phyloP scores from a whole-genome alignment of 2,329 filamentous ascomycete species.

The Cercospora janseana region DNA sequence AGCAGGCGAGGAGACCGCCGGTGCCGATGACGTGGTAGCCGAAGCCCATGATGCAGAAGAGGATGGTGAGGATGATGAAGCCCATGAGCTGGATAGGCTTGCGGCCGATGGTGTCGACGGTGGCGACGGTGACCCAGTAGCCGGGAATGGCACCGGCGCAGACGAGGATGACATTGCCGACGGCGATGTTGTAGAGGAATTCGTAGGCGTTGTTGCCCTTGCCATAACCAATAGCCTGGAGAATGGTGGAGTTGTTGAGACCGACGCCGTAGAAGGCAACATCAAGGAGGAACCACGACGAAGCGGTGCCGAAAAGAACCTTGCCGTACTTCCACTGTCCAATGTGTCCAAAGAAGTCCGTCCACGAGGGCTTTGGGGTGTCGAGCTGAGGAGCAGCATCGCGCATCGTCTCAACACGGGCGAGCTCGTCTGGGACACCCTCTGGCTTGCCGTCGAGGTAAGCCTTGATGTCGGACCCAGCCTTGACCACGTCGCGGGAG shows the following conservation, averaged over 20 bases:
- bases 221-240: constrained; percentile 69
- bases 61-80: constrained; percentile 48
- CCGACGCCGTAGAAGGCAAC: constrained; percentile 59
- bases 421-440: constrained; percentile 64
- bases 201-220: constrained; percentile 64
- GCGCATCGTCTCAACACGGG: constrained; percentile 58
- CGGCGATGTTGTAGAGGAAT: constrained; percentile 68
- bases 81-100: constrained; percentile 70
- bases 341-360: constrained; percentile 71
- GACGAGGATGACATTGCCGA: constrained; percentile 76
- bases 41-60: constrained; percentile 53
- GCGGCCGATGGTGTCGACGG: constrained; percentile 70
- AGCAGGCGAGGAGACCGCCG: constrained; percentile 46
- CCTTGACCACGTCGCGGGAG: constrained; percentile 70
- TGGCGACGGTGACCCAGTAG: constrained; percentile 76
- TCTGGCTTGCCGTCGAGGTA: constrained; percentile 67
- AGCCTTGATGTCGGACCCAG: constrained; percentile 68
- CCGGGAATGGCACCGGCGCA: constrained; percentile 76
- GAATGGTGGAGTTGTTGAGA: constrained; percentile 72
- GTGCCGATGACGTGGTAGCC: constrained; percentile 47
- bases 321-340: constrained; percentile 67
- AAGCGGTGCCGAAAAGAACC: constrained; percentile 73
- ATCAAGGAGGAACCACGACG: constrained; percentile 82
- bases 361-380: constrained; percentile 67
- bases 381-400: constrained; percentile 56